Evolutionary conservation across 73 alveolate species (phyloP), one percentile per base, ranked within the genome.

Genomic region (Blepharisma japonicum): DNA sequence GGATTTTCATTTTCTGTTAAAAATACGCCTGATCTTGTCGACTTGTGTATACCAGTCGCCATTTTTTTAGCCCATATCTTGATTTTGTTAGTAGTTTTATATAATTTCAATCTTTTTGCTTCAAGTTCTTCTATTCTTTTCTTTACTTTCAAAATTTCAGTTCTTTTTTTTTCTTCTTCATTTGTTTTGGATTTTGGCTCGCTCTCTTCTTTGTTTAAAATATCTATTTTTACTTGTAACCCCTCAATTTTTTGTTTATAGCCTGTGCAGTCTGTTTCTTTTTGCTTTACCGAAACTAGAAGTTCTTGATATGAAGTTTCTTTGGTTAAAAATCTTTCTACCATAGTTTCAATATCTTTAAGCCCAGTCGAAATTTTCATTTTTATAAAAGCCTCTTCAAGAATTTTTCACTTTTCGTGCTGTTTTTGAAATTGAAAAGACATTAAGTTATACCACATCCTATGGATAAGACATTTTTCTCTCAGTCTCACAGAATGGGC

Each of bases 381-480:
- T 61, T 25, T 61, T 61, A 61, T 14, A 61, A 14, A 25, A n/a
- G 74, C 74, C 18, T 61, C 74, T 61, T 61, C 74, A 61, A 18
- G 23, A 14, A 8, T 14, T 25, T 61, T 61, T 18, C 47, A 61
- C 14, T 14, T 18, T n/a, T 39, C 23, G 14, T 61, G 38, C 23
- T 61, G 48, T 61, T 25, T 61, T 61, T 61, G 49, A 25, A 61
- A 61, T 5, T 39, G 38, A 9, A 61, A 61, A 61, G 49, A 2
- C 23, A 9, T 14, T 2, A 61, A 8, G 2, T n/a, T 8, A 39
- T 2, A 61, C 74, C 74, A 61, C n/a, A 61, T n/a, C 23, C 5
- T 14, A 61, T 61, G 14, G 5, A 61, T n/a, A 25, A 61, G 23
- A 5, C 2, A 61, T 25, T 25, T 14, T 25, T 61, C 74, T 9